These are phyloP conservation scores for Candida sp. DNA, from an alignment of 1,139 yeast genomes.

Conservation along the genomic window DNA sequence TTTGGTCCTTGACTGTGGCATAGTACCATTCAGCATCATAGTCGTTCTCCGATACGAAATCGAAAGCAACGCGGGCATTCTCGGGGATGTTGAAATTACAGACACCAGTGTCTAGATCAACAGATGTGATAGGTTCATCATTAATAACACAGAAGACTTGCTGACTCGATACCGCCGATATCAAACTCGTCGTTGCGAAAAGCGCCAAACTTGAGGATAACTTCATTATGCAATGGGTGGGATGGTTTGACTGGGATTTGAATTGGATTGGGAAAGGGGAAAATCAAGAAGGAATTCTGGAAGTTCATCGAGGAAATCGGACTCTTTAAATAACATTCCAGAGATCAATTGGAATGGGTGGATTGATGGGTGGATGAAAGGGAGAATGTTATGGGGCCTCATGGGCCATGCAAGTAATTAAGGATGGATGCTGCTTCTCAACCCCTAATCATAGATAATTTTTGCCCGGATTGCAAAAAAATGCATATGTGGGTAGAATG, in stretches of 20 bases:
- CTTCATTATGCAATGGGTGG: neutral
- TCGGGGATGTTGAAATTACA: constrained; percentile 42
- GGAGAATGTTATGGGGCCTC: neutral
- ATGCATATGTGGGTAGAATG: neutral
- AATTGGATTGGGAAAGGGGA: neutral
- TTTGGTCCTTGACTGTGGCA: constrained; percentile 22
- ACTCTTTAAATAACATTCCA: neutral
- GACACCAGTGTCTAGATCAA: constrained; percentile 42
- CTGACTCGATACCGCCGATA: constrained; percentile 24
- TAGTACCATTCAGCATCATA: constrained; percentile 42
- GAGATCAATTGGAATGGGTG: neutral
- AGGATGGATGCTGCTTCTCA: neutral
- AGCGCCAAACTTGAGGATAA: constrained; percentile 6
- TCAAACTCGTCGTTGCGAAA: constrained; percentile 18
- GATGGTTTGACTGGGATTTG: neutral
- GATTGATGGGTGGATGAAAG: neutral
- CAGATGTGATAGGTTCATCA: constrained; percentile 33
- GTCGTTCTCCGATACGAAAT: constrained; percentile 31
- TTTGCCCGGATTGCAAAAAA: no score
- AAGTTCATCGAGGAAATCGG: neutral
- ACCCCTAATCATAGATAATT: neutral
- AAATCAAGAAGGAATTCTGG: neutral
- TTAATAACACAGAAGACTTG: constrained; percentile 40
- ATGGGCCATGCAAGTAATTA: neutral
- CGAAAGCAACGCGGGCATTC: constrained; percentile 26